A percentile compares a stretch with the other conserved stretches of the same genome.
Evolutionary conservation across 1,139 yeast species (phyloP).

Genomic region (Williopsis jadinii): DNA sequence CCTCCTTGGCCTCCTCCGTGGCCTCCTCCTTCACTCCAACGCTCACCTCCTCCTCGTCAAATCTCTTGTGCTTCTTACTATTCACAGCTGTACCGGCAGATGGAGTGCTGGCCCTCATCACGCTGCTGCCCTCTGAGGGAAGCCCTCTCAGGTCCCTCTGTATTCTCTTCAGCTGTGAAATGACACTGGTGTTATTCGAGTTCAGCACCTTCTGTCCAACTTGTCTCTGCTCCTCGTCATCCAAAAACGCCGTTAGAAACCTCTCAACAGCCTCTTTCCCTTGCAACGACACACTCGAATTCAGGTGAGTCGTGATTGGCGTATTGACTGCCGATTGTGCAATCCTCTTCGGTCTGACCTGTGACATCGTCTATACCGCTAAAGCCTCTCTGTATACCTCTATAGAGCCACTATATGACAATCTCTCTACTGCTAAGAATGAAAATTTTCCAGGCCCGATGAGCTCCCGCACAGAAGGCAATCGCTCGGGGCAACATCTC

Average conservation of each 20-base stretch:
- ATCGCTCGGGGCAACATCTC: too few species aligned
- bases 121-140: conserved; percentile 39
- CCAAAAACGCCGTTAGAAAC: conserved; percentile 40
- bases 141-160: conserved; percentile 68
- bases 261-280: conserved; percentile 37
- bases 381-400: too few species aligned
- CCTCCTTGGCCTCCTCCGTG: conserved; percentile 5
- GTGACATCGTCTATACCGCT: conserved; percentile 5
- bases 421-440: too few species aligned
- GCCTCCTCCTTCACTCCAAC: conserved; percentile 16
- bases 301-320: conserved; percentile 40
- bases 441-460: too few species aligned
- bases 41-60: conserved; percentile 20
- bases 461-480: too few species aligned
- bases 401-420: too few species aligned
- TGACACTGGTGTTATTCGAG: conserved; percentile 6
- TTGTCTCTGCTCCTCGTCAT: conserved; percentile 24
- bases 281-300: conserved; percentile 25
- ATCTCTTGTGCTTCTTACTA: conserved; percentile 16
- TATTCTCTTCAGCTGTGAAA: conserved; percentile 56
- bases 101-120: conserved; percentile 1
- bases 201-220: conserved; percentile 1
- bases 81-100: conserved; percentile 6
- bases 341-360: conserved; percentile 27
- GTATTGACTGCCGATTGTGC: conserved; percentile 43